These are phyloP conservation scores for Aleurites moluccanus DNA, from an alignment of 441 rosid genomes.

Conservation along the genomic window DNA sequence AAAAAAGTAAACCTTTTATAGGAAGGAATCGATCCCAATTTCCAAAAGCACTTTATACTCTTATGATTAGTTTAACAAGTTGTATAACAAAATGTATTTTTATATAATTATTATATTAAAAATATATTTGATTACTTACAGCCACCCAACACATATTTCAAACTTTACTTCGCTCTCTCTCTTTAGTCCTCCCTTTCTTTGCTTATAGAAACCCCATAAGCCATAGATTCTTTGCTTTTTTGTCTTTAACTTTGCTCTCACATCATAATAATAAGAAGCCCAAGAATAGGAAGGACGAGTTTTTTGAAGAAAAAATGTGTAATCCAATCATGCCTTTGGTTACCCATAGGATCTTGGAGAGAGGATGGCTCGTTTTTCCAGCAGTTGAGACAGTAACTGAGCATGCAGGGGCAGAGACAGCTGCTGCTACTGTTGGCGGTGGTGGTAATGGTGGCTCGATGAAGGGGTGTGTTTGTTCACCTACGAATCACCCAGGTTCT, in stretches of 20 bases:
- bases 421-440: slow-evolving; percentile 17
- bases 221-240: slow-evolving; percentile 24
- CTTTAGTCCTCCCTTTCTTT: slow-evolving; percentile 27
- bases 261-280: background rate
- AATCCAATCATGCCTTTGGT: slow-evolving; percentile 19
- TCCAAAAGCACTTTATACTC: slow-evolving; percentile 21
- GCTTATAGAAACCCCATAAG: slow-evolving; percentile 3
- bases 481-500: slow-evolving; percentile 55
- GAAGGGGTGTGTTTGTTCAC: slow-evolving; percentile 48
- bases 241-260: slow-evolving; percentile 4
- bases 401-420: slow-evolving; percentile 10
- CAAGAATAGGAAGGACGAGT: background rate
- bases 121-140: too few species aligned
- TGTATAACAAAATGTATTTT: too few species aligned
- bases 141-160: too few species aligned
- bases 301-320: slow-evolving; percentile 33
- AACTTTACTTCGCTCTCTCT: slow-evolving; percentile 30
- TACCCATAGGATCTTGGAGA: slow-evolving; percentile 12
- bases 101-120: too few species aligned
- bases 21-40: slow-evolving; percentile 24
- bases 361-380: slow-evolving; percentile 26
- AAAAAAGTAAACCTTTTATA: slow-evolving; percentile 18
- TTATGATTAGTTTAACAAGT: too few species aligned
- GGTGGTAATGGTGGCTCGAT: slow-evolving; percentile 15
- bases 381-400: background rate